phyloP scores from a whole-genome alignment of 257 asterid genomes.

The Ilex aquifolium region DNA sequence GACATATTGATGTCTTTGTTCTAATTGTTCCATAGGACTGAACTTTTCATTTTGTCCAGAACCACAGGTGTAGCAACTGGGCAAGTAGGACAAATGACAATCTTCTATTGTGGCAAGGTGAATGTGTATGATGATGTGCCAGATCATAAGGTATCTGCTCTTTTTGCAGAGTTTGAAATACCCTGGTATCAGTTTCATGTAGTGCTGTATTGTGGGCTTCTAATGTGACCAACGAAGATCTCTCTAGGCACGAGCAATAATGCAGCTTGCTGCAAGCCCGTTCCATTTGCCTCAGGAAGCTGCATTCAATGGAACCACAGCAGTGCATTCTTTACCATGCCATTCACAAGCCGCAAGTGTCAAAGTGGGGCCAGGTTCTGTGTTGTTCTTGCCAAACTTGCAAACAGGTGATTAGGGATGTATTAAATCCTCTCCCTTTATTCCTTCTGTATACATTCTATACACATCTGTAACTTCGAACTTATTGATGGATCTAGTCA shows the following conservation, averaged over 20 bases:
- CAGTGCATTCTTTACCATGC: conserved; percentile 44
- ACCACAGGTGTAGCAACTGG: conserved; percentile 32
- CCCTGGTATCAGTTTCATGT: not conserved
- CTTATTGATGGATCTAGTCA: too few relatives aligned
- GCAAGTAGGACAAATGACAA: conserved; percentile 78
- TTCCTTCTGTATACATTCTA: too few relatives aligned
- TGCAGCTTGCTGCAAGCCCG: conserved; percentile 88
- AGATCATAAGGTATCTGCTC: conserved; percentile 57
- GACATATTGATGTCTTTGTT: not conserved
- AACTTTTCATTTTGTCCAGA: conserved; percentile 26
- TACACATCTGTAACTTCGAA: too few relatives aligned
- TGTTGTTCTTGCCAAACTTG: conserved; percentile 42
- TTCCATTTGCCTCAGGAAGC: conserved; percentile 50
- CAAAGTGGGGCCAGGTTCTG: conserved; percentile 41
- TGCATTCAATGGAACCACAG: conserved; percentile 36
- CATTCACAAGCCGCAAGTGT: conserved; percentile 39
- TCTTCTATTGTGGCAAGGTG: conserved; percentile 84
- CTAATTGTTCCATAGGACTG: conserved; percentile 3
- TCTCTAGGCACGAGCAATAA: conserved; percentile 61
- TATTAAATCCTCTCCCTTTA: too few relatives aligned
- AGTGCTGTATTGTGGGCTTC: conserved; percentile 6
- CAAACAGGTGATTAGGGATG: conserved; percentile 47
- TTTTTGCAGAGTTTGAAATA: conserved; percentile 6
- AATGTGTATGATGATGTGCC: conserved; percentile 89
- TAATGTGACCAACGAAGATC: conserved; percentile 11